Evolutionary conservation across 768 basidiomycete species (phyloP), one percentile per base, ranked within the genome.

Genomic region (Mycena polygramma): DNA sequence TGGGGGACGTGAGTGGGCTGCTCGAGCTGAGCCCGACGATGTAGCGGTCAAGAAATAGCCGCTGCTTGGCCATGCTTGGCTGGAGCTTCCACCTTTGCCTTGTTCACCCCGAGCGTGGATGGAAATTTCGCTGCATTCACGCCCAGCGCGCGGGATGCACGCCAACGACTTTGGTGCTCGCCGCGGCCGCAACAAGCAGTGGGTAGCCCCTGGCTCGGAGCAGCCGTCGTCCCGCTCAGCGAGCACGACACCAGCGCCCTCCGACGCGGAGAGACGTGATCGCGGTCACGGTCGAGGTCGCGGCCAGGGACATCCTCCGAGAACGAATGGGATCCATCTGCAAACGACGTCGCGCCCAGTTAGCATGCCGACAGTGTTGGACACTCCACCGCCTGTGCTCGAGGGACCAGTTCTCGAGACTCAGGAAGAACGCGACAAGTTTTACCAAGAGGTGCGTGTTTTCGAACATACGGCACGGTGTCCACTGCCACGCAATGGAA

Each of bases 391-490:
- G 45, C 66, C 65, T n/a, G 74, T 77, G 11, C 78, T 79, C n/a
- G 84, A 90, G 41, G 85, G 87, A 61, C 88, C 87, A 0, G 85
- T 85, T 19, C 78, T 89, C 20, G 89, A 91, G 51, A 87, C 87
- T 0, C 77, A 79, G 11, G 92, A 93, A 74, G 92, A 91, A 75
- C 84, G 88, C 54, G 92, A 94, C 73, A 83, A 78, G 70, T 92
- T 91, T 75, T 94, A 88, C 75, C 89, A 92, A 79, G 90, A 92
- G 85, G 93, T 93, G 69, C 69, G 88, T 82, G 19, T 45, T 59
- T 65, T 73, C 15, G 19, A n/a, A 19, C 19, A 15, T 41, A 14
- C 19, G 14, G 2, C 45, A 17, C 45, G 19, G 45, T 2, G 7
- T 46, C 45, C 45, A 46, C 17, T 30, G 30, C 30, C 30, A 30